Evolutionary conservation across 768 basidiomycete species (phyloP), one percentile per base, ranked within the genome.

Genomic region (Phaeotremella skinneri): DNA sequence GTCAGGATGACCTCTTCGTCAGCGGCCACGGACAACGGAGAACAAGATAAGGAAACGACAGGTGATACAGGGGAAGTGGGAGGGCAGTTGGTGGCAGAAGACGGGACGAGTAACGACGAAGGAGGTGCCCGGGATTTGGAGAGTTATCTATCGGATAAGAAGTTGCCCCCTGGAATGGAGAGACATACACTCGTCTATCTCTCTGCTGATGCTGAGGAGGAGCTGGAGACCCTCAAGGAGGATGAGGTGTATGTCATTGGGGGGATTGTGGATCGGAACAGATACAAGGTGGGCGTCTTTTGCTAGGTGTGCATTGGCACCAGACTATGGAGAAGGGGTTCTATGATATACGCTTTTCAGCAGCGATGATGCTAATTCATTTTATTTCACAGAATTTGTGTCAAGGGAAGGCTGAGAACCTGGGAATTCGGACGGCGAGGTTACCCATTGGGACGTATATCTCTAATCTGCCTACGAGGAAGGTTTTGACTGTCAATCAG

Each of bases 401-500:
- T 74, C 81, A 89, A 56, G 82, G 90, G 76, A 96, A 93, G 78
- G 90, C 96, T 2, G 80, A 83, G 37, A 79, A 80, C 50, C 83
- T 87, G 34, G 83, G 83, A 3, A 83, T 98, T 55, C 83, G 86
- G 42, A 88, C 91, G 39, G 96, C 92, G 3, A 86, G 89, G 50
- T 83, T 99, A 55, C 96, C 96, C 2, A 98, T 99, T 55, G 90
- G 91, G n/a, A 87, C 85, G 55, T 96, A 90, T 75, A 80, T 98
- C 32, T 82, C 87, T 43, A 83, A 87, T 49, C 80, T 99, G 57
- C 83, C 87, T 30, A 92, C 93, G 9, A 85, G 96, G 61, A 98
- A 97, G 70, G 91, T 99, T 30, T 81, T 99, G 63, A 99, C 96
- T 1, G 92, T 99, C 54, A 98, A 99, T 77, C 96, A 97, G 79